Conservation (phyloP, 768 basidiomycete genomes). For the Porpolomopsis calyptriformis region DNA sequence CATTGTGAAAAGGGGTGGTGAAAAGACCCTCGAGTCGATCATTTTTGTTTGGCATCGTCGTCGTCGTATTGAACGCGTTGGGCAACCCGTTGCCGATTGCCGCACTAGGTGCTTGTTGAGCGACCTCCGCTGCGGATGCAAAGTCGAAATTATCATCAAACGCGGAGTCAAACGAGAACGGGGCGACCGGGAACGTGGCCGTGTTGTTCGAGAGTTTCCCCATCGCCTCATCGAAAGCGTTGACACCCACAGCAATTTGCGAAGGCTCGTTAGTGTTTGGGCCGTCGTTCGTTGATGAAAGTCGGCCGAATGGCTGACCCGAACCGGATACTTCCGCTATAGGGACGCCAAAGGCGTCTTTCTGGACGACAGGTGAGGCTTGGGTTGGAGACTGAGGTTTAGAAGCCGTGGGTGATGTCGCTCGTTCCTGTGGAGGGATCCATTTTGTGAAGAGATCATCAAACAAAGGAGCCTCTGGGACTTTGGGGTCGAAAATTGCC, state of each 20-base stretch:
- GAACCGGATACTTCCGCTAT: conserved; percentile 6
- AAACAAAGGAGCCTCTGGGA: conserved; percentile 17
- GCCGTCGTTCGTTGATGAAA: background rate
- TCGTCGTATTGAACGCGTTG: too few species aligned
- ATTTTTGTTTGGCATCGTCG: conserved; percentile 3
- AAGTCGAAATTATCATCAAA: conserved; percentile 58
- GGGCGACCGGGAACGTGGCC: conserved; percentile 23
- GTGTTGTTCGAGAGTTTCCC: conserved; percentile 37
- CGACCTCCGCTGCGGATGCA: conserved; percentile 25
- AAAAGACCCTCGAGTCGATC: conserved; percentile 28
- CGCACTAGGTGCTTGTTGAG: conserved; percentile 20
- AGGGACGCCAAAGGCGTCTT: conserved; percentile 16
- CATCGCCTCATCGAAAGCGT: conserved; percentile 69
- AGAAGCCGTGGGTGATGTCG: background rate
- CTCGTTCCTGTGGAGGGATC: too few species aligned
- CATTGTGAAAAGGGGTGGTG: too few species aligned
- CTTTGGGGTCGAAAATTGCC: conserved; percentile 53
- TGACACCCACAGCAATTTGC: conserved; percentile 35
- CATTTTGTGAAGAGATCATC: too few species aligned
- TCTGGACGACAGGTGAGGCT: background rate
- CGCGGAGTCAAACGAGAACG: conserved; percentile 54
- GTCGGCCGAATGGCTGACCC: conserved; percentile 9
- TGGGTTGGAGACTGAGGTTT: background rate
- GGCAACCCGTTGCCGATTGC: conserved; percentile 10
- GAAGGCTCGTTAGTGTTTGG: background rate